Evolutionary conservation across 1,284 basidiomycete species (phyloP).

Genomic region (Agaricales sp.): DNA sequence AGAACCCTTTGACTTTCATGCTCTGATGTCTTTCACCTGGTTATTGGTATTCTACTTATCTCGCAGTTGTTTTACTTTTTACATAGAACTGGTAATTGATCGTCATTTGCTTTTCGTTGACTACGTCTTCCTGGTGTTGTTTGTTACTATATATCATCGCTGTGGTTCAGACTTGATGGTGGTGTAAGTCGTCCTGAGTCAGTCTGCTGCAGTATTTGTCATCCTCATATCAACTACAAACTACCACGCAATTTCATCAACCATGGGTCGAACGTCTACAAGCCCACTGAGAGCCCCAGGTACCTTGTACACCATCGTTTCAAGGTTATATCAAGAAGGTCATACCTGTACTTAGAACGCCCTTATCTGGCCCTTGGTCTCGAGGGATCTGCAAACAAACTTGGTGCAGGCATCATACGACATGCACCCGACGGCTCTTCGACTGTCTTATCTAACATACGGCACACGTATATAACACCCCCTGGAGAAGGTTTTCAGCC

Average conservation of each 20-base stretch:
- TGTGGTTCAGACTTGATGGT: neutral
- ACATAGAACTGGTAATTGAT: neutral
- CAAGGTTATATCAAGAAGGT: neutral
- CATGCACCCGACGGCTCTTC: slow-evolving; percentile 67
- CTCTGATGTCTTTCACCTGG: slow-evolving; percentile 53
- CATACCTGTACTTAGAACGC: slow-evolving; percentile 28
- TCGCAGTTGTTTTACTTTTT: neutral
- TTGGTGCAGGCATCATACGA: slow-evolving; percentile 91
- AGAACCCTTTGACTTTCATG: slow-evolving; percentile 94
- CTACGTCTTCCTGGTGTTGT: too few species aligned
- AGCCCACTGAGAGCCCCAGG: slow-evolving; percentile 25
- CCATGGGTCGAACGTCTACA: slow-evolving; percentile 19
- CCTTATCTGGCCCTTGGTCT: slow-evolving; percentile 75
- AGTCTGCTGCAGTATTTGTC: too few species aligned
- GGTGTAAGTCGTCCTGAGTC: neutral
- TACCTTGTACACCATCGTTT: slow-evolving; percentile 12
- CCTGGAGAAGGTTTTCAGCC: slow-evolving; percentile 97
- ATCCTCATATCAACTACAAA: too few species aligned
- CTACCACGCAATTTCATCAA: too few species aligned
- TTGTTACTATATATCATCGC: too few species aligned
- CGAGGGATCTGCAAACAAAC: slow-evolving; percentile 96
- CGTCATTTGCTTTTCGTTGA: too few species aligned
- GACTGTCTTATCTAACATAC: slow-evolving; percentile 71
- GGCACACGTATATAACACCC: slow-evolving; percentile 98
- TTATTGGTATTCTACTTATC: slow-evolving; percentile 1